These are phyloP conservation scores for Pseudogymnoascus sp. DNA, from an alignment of 2,329 filamentous ascomycete genomes.

Conservation along the genomic window DNA sequence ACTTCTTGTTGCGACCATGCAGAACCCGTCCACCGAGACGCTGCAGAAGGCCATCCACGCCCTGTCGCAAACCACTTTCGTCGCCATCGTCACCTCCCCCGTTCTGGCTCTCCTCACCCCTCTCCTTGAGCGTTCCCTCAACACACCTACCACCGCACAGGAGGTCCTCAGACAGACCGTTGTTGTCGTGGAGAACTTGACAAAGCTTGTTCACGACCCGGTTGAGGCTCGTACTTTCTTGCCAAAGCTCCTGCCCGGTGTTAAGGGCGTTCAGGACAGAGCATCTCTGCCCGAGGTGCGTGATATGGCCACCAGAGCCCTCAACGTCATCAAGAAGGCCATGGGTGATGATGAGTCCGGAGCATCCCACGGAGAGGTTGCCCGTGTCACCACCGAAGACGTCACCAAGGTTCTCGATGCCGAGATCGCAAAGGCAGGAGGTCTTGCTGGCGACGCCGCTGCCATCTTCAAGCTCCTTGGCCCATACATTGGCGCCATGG, in stretches of 20 bases:
- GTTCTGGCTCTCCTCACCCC: slow-evolving; percentile 91
- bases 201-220: slow-evolving; percentile 92
- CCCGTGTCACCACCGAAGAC: slow-evolving; percentile 63
- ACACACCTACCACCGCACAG: slow-evolving; percentile 82
- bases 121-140: slow-evolving; percentile 86
- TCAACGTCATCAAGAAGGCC: slow-evolving; percentile 84
- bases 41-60: slow-evolving; percentile 95
- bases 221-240: slow-evolving; percentile 91
- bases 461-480: slow-evolving; percentile 63
- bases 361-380: slow-evolving; percentile 43
- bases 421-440: slow-evolving; percentile 64
- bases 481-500: slow-evolving; percentile 72
- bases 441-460: slow-evolving; percentile 47
- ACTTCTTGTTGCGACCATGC: slow-evolving; percentile 88
- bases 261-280: slow-evolving; percentile 78
- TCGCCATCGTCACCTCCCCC: slow-evolving; percentile 89
- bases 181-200: slow-evolving; percentile 95
- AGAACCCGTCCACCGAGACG: slow-evolving; percentile 80
- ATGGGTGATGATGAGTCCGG: slow-evolving; percentile 68
- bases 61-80: slow-evolving; percentile 95
- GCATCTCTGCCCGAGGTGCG: slow-evolving; percentile 92
- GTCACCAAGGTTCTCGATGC: slow-evolving; percentile 67
- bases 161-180: slow-evolving; percentile 94
- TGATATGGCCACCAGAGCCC: slow-evolving; percentile 74
- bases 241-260: slow-evolving; percentile 88